phyloP scores from a whole-genome alignment of 2,329 filamentous ascomycete genomes.

The Chaetomium olivaceum region DNA sequence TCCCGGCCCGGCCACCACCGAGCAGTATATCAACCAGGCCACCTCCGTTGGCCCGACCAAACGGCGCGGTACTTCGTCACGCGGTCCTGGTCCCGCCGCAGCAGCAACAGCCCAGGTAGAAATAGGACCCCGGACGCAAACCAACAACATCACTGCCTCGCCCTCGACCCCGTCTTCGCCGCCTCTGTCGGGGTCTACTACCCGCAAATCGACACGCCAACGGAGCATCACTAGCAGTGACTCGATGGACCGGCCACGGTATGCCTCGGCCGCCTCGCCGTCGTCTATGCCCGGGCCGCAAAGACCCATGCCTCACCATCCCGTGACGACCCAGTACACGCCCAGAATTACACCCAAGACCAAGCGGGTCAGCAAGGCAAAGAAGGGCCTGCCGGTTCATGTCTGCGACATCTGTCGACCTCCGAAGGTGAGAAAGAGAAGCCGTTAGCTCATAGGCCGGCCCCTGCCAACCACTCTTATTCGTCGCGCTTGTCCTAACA shows the following conservation, averaged over 20 bases:
- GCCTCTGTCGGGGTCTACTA: slow-evolving; percentile 36
- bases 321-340: slow-evolving; percentile 40
- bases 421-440: slow-evolving; percentile 46
- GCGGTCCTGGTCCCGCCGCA: slow-evolving; percentile 37
- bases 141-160: slow-evolving; percentile 21
- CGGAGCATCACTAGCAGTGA: slow-evolving; percentile 51
- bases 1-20: slow-evolving; percentile 36
- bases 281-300: slow-evolving; percentile 41
- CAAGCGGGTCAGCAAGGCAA: slow-evolving; percentile 57
- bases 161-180: slow-evolving; percentile 34
- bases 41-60: slow-evolving; percentile 31
- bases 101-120: slow-evolving; percentile 18
- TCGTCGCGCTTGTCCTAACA: slow-evolving; percentile 27
- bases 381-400: slow-evolving; percentile 61
- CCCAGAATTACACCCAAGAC: slow-evolving; percentile 59
- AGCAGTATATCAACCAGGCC: slow-evolving; percentile 32
- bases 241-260: slow-evolving; percentile 50
- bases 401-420: slow-evolving; percentile 54
- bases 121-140: slow-evolving; percentile 12
- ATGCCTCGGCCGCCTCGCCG: slow-evolving; percentile 38
- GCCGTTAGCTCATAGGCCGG: neutral
- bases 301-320: slow-evolving; percentile 45
- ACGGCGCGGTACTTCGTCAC: slow-evolving; percentile 40
- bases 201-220: slow-evolving; percentile 40
- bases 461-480: neutral